Percentiles rank a stretch among this genome's conserved stretches.
phyloP scores from a whole-genome alignment of 2,329 filamentous ascomycete species.

The Hymenoscyphus repandus region DNA sequence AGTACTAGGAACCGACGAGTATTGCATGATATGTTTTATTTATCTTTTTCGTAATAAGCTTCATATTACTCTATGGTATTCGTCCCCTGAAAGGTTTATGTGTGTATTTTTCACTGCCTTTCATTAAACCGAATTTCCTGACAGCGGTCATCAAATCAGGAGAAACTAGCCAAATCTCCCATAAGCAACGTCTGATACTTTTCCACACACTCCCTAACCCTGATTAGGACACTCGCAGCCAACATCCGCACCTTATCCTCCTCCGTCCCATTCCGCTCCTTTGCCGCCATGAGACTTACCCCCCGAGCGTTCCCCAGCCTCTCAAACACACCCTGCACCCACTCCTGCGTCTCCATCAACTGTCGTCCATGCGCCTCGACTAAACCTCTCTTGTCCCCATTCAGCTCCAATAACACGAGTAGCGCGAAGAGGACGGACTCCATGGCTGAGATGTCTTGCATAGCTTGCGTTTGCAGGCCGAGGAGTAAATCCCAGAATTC shows the following conservation, averaged over 20 bases:
- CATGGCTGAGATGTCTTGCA: constrained; percentile 60
- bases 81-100: too few species aligned
- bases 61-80: too few species aligned
- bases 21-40: too few species aligned
- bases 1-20: too few species aligned
- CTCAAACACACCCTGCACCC: constrained; percentile 75
- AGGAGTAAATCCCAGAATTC: constrained; percentile 84
- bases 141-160: background rate
- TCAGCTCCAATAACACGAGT: constrained; percentile 76
- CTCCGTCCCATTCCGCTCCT: constrained; percentile 46
- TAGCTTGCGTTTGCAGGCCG: constrained; percentile 54
- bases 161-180: constrained; percentile 54
- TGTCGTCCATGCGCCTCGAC: constrained; percentile 71
- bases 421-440: constrained; percentile 74
- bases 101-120: too few species aligned
- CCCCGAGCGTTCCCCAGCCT: constrained; percentile 25
- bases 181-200: constrained; percentile 73
- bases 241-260: constrained; percentile 76
- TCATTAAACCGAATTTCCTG: too few species aligned
- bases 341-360: constrained; percentile 80
- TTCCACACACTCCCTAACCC: constrained; percentile 74
- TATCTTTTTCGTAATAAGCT: too few species aligned
- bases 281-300: constrained; percentile 5
- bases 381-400: constrained; percentile 65
- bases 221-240: constrained; percentile 72